Evolutionary conservation across 805 yeast species (phyloP).

Genomic region (Myxozyma mucilagina): DNA sequence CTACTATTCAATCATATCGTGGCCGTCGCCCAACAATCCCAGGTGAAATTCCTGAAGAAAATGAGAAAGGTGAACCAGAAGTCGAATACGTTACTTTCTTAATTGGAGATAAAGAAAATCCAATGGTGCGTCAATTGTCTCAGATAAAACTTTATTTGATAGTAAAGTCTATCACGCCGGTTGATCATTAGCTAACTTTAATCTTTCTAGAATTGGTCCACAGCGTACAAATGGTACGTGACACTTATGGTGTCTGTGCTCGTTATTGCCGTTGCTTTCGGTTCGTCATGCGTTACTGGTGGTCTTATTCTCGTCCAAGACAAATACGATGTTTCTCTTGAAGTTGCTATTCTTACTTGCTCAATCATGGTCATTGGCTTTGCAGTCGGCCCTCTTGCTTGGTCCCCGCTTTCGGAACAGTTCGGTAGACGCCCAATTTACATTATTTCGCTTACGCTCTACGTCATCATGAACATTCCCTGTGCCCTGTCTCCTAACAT

Average conservation of each 20-base stretch:
- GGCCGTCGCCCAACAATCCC: conserved; percentile 18
- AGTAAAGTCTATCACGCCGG: too few relatives aligned
- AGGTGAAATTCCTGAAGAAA: conserved; percentile 32
- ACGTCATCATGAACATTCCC: conserved; percentile 79
- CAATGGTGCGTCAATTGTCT: conserved; percentile 44
- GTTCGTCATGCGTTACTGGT: conserved; percentile 88
- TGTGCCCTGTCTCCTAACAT: conserved; percentile 82
- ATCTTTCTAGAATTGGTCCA: conserved; percentile 25
- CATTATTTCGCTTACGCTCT: conserved; percentile 69
- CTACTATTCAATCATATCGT: conserved; percentile 50
- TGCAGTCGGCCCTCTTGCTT: conserved; percentile 79
- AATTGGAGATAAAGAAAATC: conserved; percentile 82
- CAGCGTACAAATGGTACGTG: conserved; percentile 43
- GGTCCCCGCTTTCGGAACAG: conserved; percentile 88
- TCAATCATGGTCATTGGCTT: conserved; percentile 90
- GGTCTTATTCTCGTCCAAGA: conserved; percentile 70
- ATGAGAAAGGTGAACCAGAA: conserved; percentile 40
- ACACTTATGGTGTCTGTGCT: conserved; percentile 67
- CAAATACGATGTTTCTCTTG: conserved; percentile 66
- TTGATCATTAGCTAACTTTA: background rate
- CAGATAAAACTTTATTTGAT: background rate
- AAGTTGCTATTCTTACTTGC: conserved; percentile 76
- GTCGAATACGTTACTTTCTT: conserved; percentile 80
- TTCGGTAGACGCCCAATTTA: conserved; percentile 86
- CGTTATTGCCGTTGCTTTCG: conserved; percentile 89